Conservation (phyloP, 2,329 filamentous ascomycete genomes). For the Trichoderma brevicompactum region DNA sequence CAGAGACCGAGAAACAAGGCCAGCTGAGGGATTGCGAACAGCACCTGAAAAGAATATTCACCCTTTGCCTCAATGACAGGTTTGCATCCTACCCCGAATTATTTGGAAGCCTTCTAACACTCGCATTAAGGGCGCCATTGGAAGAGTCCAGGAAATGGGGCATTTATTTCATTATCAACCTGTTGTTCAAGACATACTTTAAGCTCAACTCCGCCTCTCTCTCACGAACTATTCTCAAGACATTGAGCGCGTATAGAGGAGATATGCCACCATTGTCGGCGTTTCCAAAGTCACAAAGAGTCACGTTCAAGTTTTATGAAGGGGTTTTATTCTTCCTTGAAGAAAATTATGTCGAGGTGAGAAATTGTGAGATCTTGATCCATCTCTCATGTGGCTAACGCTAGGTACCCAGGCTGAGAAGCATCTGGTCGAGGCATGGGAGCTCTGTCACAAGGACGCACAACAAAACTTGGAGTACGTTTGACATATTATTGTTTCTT, state of each 20-base stretch:
- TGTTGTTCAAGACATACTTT: slow-evolving; percentile 98
- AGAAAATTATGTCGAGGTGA: slow-evolving; percentile 82
- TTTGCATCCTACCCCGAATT: slow-evolving; percentile 47
- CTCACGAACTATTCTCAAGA: slow-evolving; percentile 86
- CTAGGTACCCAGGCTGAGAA: slow-evolving; percentile 67
- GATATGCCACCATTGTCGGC: slow-evolving; percentile 80
- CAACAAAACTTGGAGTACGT: slow-evolving; percentile 79
- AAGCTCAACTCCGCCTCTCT: slow-evolving; percentile 89
- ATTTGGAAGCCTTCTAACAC: background rate
- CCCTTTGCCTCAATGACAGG: slow-evolving; percentile 87
- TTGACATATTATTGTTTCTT: too few relatives aligned
- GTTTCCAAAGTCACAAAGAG: slow-evolving; percentile 88
- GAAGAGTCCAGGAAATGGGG: slow-evolving; percentile 97
- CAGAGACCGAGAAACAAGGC: slow-evolving; percentile 75
- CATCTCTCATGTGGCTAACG: background rate
- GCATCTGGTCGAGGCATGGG: slow-evolving; percentile 78
- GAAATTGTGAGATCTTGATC: background rate
- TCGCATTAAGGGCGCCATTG: slow-evolving; percentile 67
- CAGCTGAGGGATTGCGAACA: slow-evolving; percentile 90
- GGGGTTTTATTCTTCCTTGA: slow-evolving; percentile 93
- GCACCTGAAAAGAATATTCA: slow-evolving; percentile 90
- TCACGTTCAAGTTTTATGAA: slow-evolving; percentile 95
- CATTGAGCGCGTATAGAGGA: slow-evolving; percentile 72
- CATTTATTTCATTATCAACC: slow-evolving; percentile 90
- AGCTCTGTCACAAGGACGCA: slow-evolving; percentile 75